Evolutionary conservation across 805 yeast species (phyloP).

Genomic region (Candida pseudofarinosa): DNA sequence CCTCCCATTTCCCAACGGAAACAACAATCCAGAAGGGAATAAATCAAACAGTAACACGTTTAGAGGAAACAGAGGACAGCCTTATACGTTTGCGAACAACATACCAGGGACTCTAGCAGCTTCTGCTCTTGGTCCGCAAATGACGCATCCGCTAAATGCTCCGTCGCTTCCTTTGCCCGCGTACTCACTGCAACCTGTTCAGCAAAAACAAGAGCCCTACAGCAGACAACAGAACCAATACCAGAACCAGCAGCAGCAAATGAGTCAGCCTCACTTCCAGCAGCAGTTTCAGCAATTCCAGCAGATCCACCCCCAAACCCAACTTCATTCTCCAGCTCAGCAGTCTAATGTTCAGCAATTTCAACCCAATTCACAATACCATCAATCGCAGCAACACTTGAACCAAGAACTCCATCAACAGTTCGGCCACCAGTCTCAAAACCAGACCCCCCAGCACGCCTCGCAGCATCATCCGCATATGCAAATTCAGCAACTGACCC

Average conservation of each 20-base stretch:
- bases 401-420: slow-evolving; percentile 11
- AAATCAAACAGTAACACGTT: slow-evolving; percentile 1
- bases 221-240: slow-evolving; percentile 13
- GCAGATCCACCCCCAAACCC: slow-evolving; percentile 5
- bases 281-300: slow-evolving; percentile 10
- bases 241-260: slow-evolving; percentile 15
- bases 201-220: slow-evolving; percentile 8
- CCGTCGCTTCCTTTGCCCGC: slow-evolving; percentile 7
- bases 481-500: slow-evolving; percentile 5
- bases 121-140: slow-evolving; percentile 1
- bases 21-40: slow-evolving; percentile 2
- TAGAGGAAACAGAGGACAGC: slow-evolving; percentile 1
- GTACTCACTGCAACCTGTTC: slow-evolving; percentile 10
- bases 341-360: slow-evolving; percentile 4
- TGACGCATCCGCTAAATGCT: slow-evolving; percentile 4
- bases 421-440: slow-evolving; percentile 6
- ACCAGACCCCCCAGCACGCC: slow-evolving; percentile 7
- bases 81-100: neutral
- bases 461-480: slow-evolving; percentile 9
- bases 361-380: slow-evolving; percentile 7
- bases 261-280: slow-evolving; percentile 11
- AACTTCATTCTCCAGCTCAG: slow-evolving; percentile 1
- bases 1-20: slow-evolving; percentile 10
- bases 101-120: neutral
- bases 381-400: slow-evolving; percentile 10